Evolutionary conservation across 1,284 basidiomycete species (phyloP).

Genomic region (Psilocybe mexicana): DNA sequence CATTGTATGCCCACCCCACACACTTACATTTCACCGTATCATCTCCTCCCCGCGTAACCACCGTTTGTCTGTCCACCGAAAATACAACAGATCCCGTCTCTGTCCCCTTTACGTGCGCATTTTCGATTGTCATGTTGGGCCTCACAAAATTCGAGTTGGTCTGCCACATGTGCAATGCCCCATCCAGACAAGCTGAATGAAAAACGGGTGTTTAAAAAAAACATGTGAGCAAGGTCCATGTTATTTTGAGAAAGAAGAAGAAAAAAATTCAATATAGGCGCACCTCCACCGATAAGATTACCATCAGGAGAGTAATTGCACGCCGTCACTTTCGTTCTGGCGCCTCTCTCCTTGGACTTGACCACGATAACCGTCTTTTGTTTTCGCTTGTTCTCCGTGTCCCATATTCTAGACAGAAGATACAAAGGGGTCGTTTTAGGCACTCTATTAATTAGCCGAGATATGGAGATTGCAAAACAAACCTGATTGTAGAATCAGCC

Average conservation of each 20-base stretch:
- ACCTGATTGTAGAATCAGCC: conserved; percentile 94
- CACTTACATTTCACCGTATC: conserved; percentile 90
- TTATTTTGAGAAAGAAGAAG: conserved; percentile 4
- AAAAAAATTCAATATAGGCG: conserved; percentile 30
- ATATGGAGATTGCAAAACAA: conserved; percentile 23
- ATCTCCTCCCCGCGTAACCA: conserved; percentile 90
- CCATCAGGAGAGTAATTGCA: conserved; percentile 89
- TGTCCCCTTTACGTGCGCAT: conserved; percentile 81
- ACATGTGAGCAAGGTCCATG: conserved; percentile 13
- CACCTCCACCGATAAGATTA: conserved; percentile 82
- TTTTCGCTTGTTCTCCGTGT: conserved; percentile 83
- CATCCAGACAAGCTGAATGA: conserved; percentile 79
- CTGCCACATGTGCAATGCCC: conserved; percentile 92
- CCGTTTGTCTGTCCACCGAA: conserved; percentile 77
- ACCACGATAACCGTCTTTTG: conserved; percentile 95
- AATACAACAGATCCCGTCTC: conserved; percentile 87
- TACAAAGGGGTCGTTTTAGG: conserved; percentile 9
- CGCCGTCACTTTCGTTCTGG: conserved; percentile 87
- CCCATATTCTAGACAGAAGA: conserved; percentile 72
- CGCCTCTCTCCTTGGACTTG: conserved; percentile 95
- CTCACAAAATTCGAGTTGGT: conserved; percentile 90
- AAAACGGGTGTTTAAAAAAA: conserved; percentile 3
- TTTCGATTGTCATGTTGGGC: conserved; percentile 83
- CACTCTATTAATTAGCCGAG: neutral
- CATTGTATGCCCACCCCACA: conserved; percentile 1